These are phyloP conservation scores for Aurantiochytrium sp. DNA, from an alignment of 108 stramenopile species.

Conservation along the genomic window DNA sequence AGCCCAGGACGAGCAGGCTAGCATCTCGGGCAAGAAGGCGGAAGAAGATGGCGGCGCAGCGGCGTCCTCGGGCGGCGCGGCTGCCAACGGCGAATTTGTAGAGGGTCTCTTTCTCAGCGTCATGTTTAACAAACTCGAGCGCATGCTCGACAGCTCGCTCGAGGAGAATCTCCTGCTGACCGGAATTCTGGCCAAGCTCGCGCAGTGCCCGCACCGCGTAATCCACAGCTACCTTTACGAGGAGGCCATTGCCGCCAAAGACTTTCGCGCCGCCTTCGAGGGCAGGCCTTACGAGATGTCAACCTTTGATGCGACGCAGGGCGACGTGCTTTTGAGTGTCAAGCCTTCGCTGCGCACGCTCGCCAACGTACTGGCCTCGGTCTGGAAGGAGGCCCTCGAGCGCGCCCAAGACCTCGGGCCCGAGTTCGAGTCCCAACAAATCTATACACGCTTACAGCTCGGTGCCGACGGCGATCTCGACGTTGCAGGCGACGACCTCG, in stretches of 20 bases:
- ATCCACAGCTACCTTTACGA: neutral
- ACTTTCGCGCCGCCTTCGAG: neutral
- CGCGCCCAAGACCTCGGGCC: neutral
- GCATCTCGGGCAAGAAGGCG: no score
- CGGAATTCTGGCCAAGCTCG: neutral
- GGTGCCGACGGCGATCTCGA: neutral
- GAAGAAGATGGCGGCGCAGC: no score
- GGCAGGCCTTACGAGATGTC: neutral
- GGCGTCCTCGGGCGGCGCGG: no score
- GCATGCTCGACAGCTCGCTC: conserved; percentile 22
- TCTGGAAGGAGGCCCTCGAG: neutral
- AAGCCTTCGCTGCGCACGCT: neutral
- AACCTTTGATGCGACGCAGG: neutral
- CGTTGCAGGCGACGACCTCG: neutral
- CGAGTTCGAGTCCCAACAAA: neutral
- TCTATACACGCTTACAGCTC: neutral
- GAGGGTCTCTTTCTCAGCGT: neutral
- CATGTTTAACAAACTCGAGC: neutral
- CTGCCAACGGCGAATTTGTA: neutral
- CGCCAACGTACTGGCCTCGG: neutral
- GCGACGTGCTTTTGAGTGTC: neutral
- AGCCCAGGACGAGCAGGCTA: neutral
- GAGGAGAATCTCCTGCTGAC: conserved; percentile 7
- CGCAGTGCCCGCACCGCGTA: conserved; percentile 23
- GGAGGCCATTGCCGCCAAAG: neutral